Evolutionary conservation across 805 yeast species (phyloP), one percentile per base, ranked within the genome.

Genomic region (Wickerhamiella vanderwaltii): DNA sequence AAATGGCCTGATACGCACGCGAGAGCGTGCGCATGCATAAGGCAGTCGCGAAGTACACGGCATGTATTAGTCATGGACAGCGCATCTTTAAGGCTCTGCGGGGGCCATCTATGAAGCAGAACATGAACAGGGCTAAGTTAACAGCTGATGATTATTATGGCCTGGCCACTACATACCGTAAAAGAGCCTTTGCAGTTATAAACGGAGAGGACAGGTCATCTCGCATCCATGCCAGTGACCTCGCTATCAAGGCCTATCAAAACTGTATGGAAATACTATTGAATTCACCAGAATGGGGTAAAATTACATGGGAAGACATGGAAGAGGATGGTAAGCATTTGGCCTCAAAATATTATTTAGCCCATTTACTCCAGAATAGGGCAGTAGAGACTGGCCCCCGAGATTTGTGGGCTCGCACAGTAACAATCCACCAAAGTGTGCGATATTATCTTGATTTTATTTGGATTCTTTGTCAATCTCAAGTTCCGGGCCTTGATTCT

Each of bases 381-480:
- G 35, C 15, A 4, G 23, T 13, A n/a, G 23, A 13, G 18, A 31
- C 16, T 4, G 15, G 24, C 6, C 35, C 35, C n/a, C 4, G 3
- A 5, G 35, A 31, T 15, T 5, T 31, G 35, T 31, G 35, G 35
- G n/a, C 9, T 15, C 35, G 35, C 9, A 16, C 18, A 15, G 23
- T 31, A n/a, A 31, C n/a, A 15, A 9, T 31, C 19, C 35, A 31
- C n/a, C 3, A 13, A 5, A 17, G 23, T 6, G 35, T 13, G 5
- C 35, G 35, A 22, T 18, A 31, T 15, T 18, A 17, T 5, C 17
- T 31, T 31, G 35, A 31, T 31, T 31, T 17, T 23, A 31, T 31
- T 11, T 31, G 35, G 35, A 31, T 13, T 5, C 35, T 31, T 6
- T 17, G 23, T 16, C 35, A 18, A 11, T 31, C 17, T n/a, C 35